These are phyloP conservation scores for Puccinia coronata DNA, from an alignment of 1,284 basidiomycete genomes.

Conservation along the genomic window DNA sequence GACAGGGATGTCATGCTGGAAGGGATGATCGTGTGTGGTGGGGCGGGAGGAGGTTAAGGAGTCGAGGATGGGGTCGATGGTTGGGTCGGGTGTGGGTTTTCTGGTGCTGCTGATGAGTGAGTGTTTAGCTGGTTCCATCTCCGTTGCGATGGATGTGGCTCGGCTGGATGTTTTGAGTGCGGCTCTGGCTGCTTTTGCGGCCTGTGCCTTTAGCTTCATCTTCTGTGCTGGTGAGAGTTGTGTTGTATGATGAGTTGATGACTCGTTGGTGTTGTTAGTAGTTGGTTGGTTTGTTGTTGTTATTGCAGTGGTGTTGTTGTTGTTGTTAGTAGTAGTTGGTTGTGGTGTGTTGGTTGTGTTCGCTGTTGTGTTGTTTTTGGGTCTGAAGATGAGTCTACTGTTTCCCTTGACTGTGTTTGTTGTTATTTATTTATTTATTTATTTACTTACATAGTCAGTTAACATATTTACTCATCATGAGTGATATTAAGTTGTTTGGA, in stretches of 20 bases:
- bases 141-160: constrained; percentile 16
- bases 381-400: background rate
- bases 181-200: constrained; percentile 43
- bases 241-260: background rate
- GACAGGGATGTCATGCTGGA: background rate
- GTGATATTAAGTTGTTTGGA: background rate
- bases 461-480: no score
- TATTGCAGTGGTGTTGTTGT: background rate
- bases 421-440: background rate
- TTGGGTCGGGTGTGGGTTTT: no score
- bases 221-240: constrained; percentile 34
- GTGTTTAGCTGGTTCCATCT: background rate
- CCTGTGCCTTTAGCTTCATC: constrained; percentile 41
- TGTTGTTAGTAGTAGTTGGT: background rate
- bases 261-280: background rate
- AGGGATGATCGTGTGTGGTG: background rate
- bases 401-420: background rate
- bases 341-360: background rate
- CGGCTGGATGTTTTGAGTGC: constrained; percentile 26
- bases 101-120: background rate
- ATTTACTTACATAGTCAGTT: no score
- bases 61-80: constrained; percentile 23
- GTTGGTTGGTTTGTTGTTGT: background rate
- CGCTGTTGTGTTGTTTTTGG: background rate
- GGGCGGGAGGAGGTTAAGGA: background rate